Evolutionary conservation across 176 grass and related monocot genomes (phyloP), one percentile per base, ranked within the genome.

Genomic region (Thalia dealbata): DNA sequence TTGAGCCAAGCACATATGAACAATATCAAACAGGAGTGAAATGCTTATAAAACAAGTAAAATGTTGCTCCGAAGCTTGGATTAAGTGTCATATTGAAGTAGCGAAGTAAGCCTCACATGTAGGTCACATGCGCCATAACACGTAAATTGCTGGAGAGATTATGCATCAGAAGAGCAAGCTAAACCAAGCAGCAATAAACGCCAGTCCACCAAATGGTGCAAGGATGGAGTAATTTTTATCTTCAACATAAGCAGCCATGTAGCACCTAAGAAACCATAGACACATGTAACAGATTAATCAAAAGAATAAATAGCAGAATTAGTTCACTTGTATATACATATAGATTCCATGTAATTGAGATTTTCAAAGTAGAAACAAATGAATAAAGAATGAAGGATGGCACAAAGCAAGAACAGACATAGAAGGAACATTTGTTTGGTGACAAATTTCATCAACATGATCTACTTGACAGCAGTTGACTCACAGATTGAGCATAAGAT

Each of bases 131-230:
- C 18, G 9, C 7, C 22, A n/a, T 58, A 23, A 58, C 54, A 58
- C 54, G 15, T n/a, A 18, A 58, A 9, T 3, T 58, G 21, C 21
- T n/a, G 54, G 7, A 1, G 54, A 58, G 16, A 19, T n/a, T 58
- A 58, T 19, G 19, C 54, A 58, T 58, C 54, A 58, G 30, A 68
- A 68, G 18, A 68, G 19, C 44, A 68, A 68, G 21, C 65, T 68
- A 22, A 13, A 4, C 65, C 65, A 68, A 68, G 65, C 65, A 22
- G 35, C 65, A 45, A 68, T 22, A 22, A 68, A 68, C 12, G 38
- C 65, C 16, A 68, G 43, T 21, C 65, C 65, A 68, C 65, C 65
- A 44, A 68, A 68, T 43, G 65, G 65, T 13, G 65, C 65, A 43
- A 44, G 65, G 1, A 68, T 8, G 43, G 65, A 68, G 21, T 68